Conservation (phyloP, 108 stramenopile genomes). For the Nitzschia putrida region DNA sequence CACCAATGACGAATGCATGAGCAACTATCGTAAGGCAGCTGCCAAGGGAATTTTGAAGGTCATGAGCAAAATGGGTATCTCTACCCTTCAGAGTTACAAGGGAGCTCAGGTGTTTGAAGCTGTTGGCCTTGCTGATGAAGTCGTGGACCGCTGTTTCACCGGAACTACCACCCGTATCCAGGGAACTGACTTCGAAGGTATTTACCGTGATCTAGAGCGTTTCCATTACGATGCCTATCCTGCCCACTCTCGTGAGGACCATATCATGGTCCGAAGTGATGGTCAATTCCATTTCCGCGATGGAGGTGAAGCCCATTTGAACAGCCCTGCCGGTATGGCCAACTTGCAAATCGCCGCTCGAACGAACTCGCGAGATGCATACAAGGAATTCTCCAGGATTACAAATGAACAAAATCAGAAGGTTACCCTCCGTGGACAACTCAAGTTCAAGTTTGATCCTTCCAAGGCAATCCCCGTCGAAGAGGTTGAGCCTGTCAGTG, state of each 20-base stretch:
- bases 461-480: slow-evolving; percentile 80
- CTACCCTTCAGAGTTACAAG: slow-evolving; percentile 94
- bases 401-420: slow-evolving; percentile 88
- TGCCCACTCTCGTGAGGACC: slow-evolving; percentile 47
- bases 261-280: slow-evolving; percentile 87
- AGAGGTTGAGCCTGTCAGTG: slow-evolving; percentile 88
- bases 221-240: slow-evolving; percentile 89
- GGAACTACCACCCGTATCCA: slow-evolving; percentile 96
- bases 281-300: slow-evolving; percentile 96
- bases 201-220: slow-evolving; percentile 92
- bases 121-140: slow-evolving; percentile 93
- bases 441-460: slow-evolving; percentile 91
- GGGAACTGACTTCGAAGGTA: slow-evolving; percentile 93
- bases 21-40: slow-evolving; percentile 93
- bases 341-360: slow-evolving; percentile 91
- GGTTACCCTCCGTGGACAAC: slow-evolving; percentile 91
- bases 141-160: slow-evolving; percentile 94
- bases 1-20: slow-evolving; percentile 85
- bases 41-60: slow-evolving; percentile 95
- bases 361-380: slow-evolving; percentile 92
- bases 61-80: slow-evolving; percentile 97
- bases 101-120: slow-evolving; percentile 97
- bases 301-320: slow-evolving; percentile 97
- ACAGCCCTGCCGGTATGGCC: slow-evolving; percentile 92
- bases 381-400: slow-evolving; percentile 88